Evolutionary conservation across 768 basidiomycete genomes (phyloP).

Genomic region (Rhizopogon rudus): DNA sequence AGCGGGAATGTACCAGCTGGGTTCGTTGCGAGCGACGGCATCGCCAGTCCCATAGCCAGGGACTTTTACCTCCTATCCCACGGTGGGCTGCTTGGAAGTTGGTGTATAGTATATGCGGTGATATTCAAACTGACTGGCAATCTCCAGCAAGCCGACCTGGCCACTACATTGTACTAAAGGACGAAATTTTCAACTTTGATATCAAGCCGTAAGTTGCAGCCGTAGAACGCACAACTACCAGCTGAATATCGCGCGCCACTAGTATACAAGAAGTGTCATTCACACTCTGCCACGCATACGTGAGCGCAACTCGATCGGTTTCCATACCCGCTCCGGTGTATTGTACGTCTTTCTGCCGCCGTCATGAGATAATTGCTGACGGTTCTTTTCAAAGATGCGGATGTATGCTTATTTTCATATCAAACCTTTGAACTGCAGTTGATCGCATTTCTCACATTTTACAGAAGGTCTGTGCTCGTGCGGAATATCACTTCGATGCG

Average conservation of each 20-base stretch:
- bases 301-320: constrained; percentile 50
- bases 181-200: constrained; percentile 27
- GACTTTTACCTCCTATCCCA: constrained; percentile 60
- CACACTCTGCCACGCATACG: constrained; percentile 48
- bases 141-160: constrained; percentile 47
- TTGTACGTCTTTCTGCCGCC: constrained; percentile 32
- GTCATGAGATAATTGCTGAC: background rate
- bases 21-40: constrained; percentile 41
- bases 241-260: background rate
- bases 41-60: constrained; percentile 39
- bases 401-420: constrained; percentile 32
- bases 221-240: background rate
- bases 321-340: constrained; percentile 62
- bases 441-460: constrained; percentile 4
- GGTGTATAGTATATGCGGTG: constrained; percentile 1
- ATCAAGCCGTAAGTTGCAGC: constrained; percentile 22
- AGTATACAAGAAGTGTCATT: constrained; percentile 49
- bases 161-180: constrained; percentile 52
- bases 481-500: constrained; percentile 44
- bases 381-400: constrained; percentile 40
- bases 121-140: background rate
- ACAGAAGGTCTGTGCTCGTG: constrained; percentile 50
- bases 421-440: background rate
- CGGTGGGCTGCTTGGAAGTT: constrained; percentile 49
- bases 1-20: constrained; percentile 52